These are phyloP conservation scores for Vitis hybrid DNA, from an alignment of 177 flowering plant species.

Conservation along the genomic window DNA sequence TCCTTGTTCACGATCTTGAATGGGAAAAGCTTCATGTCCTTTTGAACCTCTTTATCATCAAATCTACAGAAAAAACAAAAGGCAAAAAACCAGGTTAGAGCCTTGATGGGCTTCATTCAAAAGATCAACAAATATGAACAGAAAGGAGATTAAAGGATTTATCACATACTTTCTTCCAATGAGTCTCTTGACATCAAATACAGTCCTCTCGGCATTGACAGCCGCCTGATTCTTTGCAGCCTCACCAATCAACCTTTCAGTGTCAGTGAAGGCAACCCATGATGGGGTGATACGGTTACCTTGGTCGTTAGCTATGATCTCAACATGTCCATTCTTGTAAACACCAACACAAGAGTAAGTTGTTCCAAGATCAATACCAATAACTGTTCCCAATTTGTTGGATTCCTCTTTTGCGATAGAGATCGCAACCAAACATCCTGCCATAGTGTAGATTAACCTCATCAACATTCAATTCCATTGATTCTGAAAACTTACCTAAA, in stretches of 20 bases:
- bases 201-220: slow-evolving; percentile 23
- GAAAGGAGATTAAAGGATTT: not conserved
- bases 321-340: too few species aligned
- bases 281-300: too few species aligned
- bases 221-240: slow-evolving; percentile 35
- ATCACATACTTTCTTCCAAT: slow-evolving; percentile 21
- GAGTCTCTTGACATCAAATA: slow-evolving; percentile 27
- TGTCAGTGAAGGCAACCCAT: slow-evolving; percentile 15
- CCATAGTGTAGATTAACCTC: not conserved
- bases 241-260: slow-evolving; percentile 30
- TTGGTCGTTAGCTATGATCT: too few species aligned
- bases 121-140: too few species aligned
- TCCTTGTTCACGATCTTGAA: slow-evolving; percentile 2
- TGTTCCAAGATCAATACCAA: slow-evolving; percentile 23
- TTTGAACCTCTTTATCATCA: slow-evolving; percentile 3
- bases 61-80: not conserved
- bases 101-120: not conserved
- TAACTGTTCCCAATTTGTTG: slow-evolving; percentile 48
- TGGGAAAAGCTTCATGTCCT: slow-evolving; percentile 5
- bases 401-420: slow-evolving; percentile 37
- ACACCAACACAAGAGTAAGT: too few species aligned
- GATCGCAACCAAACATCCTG: slow-evolving; percentile 26
- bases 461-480: not conserved
- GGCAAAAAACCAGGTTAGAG: not conserved
- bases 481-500: not conserved